Percentiles rank a stretch among this genome's conserved stretches.
These are phyloP conservation scores for Ustilago hordei DNA, from an alignment of 1,284 basidiomycete genomes.

Conservation along the genomic window DNA sequence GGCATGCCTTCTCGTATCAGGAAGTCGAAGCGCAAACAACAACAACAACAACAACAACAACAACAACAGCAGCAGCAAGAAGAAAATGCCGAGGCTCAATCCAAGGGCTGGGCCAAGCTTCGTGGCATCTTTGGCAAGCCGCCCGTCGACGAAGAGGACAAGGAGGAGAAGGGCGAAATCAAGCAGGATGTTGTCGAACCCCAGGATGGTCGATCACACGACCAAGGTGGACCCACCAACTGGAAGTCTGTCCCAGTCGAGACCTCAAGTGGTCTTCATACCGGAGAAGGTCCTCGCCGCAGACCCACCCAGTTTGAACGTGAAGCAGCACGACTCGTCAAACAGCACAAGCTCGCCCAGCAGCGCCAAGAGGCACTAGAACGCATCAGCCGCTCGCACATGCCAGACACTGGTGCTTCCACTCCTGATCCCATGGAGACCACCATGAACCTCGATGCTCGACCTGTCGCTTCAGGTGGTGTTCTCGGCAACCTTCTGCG, in stretches of 20 bases:
- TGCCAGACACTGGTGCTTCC: slow-evolving; percentile 56
- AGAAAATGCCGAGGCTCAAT: slow-evolving; percentile 26
- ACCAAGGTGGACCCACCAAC: slow-evolving; percentile 64
- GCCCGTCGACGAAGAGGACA: slow-evolving; percentile 36
- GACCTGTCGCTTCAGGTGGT: slow-evolving; percentile 58
- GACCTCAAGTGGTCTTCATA: slow-evolving; percentile 64
- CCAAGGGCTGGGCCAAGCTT: slow-evolving; percentile 63
- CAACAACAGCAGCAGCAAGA: neutral
- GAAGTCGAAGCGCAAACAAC: slow-evolving; percentile 17
- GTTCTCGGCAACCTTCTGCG: slow-evolving; percentile 67
- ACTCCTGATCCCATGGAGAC: slow-evolving; percentile 66
- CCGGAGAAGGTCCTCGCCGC: slow-evolving; percentile 52
- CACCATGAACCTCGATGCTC: slow-evolving; percentile 59
- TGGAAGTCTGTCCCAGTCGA: slow-evolving; percentile 66
- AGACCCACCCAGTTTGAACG: slow-evolving; percentile 62
- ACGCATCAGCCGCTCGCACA: slow-evolving; percentile 56
- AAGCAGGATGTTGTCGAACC: slow-evolving; percentile 10
- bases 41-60: slow-evolving; percentile 7
- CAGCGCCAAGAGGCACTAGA: slow-evolving; percentile 48
- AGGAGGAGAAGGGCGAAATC: slow-evolving; percentile 47
- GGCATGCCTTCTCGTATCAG: slow-evolving; percentile 63
- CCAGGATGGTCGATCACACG: slow-evolving; percentile 29
- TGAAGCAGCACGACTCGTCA: slow-evolving; percentile 62
- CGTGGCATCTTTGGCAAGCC: slow-evolving; percentile 56
- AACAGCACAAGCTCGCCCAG: slow-evolving; percentile 57